Base-by-base conservation (phyloP, 208 protist species). In the Trypanosoma vivax region DNA sequence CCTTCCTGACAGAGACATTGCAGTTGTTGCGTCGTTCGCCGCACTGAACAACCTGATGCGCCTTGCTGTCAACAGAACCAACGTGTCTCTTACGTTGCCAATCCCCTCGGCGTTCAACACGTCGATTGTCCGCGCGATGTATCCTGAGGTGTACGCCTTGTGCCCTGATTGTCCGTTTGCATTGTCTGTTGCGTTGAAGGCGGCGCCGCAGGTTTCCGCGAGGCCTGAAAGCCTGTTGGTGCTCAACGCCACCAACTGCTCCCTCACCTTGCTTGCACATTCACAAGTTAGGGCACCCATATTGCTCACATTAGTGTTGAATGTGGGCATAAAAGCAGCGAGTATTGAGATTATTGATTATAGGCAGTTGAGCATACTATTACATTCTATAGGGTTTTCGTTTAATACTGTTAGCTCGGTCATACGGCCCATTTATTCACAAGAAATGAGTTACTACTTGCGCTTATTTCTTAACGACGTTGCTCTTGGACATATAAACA, bases 111-210 rank as follows among this genome's bases (percentile, higher is more conserved):
- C 63, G 18, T 66, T 65, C 40, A 89, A 83, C 49, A 79, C 77
- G 0, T 69, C 73, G 10, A 16, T 79, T 3, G 54, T 92, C 24
- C n/a, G 54, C 19, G 52, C 74, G 10, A 55, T 88, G 4, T 68
- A 79, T 25, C 84, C 84, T 4, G 60, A 58, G 6, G 21, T 69
- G 13, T 79, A 80, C 48, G 28, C 43, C 5, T 29, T 77, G 34
- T 92, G 84, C 43, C 61, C 57, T 2, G 52, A 84, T n/a, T 92
- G 84, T 39, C 7, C 27, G 5, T 48, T 92, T 57, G 51, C 42
- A 13, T 14, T 67, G 1, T 39, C 42, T 19, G 25, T 79, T 29
- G 11, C 23, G 5, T 5, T 60, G 2, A 24, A 19, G 6, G 37
- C 41, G 4, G 28, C 49, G 16, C 73, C 67, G 0, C 28, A 48